phyloP scores from a whole-genome alignment of 352 stramenopile species.

The Phytophthora brassicae region DNA sequence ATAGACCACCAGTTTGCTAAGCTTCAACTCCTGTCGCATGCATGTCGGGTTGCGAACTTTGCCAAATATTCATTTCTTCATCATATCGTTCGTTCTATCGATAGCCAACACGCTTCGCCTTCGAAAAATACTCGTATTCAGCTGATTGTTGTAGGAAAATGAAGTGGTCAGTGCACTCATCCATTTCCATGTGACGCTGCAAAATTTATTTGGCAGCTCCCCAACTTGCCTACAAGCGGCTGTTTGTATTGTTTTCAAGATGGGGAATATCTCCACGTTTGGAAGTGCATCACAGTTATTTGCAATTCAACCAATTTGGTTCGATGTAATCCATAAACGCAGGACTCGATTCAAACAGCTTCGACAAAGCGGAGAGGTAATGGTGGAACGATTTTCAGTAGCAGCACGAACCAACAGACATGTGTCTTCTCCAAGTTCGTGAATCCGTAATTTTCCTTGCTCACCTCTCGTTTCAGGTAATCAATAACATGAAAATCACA shows the following conservation, averaged over 20 bases:
- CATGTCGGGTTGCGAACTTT: constrained; percentile 4
- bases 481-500: constrained; percentile 10
- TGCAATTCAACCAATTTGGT: constrained; percentile 12
- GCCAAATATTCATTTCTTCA: neutral
- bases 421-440: constrained; percentile 6
- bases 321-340: constrained; percentile 8
- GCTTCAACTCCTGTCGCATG: neutral
- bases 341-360: neutral
- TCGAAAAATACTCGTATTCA: neutral
- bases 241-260: constrained; percentile 24
- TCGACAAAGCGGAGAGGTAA: neutral
- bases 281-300: constrained; percentile 1
- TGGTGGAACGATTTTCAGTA: neutral
- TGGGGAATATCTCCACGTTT: neutral
- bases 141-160: constrained; percentile 11
- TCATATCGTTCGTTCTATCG: constrained; percentile 8
- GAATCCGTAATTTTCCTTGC: constrained; percentile 9
- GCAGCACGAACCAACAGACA: constrained; percentile 2
- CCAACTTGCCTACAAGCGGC: constrained; percentile 4
- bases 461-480: constrained; percentile 10
- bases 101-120: constrained; percentile 5
- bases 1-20: too few relatives aligned
- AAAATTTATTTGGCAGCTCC: constrained; percentile 9
- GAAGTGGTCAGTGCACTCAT: constrained; percentile 12
- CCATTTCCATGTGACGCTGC: constrained; percentile 3